Evolutionary conservation across 2,329 filamentous ascomycete genomes (phyloP).

Genomic region (Sordariomycetes sp.): DNA sequence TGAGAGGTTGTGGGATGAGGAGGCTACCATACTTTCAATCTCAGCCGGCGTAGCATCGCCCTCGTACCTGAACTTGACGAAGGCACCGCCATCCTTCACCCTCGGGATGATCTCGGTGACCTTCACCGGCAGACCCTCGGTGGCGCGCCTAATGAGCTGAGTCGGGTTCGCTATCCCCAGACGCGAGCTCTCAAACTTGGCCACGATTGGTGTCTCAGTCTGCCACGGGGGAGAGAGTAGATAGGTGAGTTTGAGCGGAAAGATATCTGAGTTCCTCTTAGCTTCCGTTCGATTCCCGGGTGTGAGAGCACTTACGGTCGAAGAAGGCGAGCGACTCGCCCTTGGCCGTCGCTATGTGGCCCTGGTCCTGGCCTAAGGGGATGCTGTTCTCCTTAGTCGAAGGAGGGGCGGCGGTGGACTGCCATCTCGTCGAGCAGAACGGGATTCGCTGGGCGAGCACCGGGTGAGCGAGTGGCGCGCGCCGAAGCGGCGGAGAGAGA

Average conservation of each 20-base stretch:
- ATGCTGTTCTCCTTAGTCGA: slow-evolving; percentile 10
- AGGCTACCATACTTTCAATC: slow-evolving; percentile 26
- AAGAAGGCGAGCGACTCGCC: slow-evolving; percentile 85
- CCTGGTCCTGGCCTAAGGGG: slow-evolving; percentile 54
- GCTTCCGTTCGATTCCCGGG: neutral
- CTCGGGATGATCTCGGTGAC: slow-evolving; percentile 76
- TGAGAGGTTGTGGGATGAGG: slow-evolving; percentile 2
- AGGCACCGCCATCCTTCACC: slow-evolving; percentile 85
- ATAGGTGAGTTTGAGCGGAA: slow-evolving; percentile 60
- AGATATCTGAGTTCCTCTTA: slow-evolving; percentile 50
- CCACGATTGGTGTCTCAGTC: slow-evolving; percentile 36
- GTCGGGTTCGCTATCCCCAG: slow-evolving; percentile 41
- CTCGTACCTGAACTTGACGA: slow-evolving; percentile 67
- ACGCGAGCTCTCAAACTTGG: slow-evolving; percentile 38
- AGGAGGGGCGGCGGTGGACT: slow-evolving; percentile 9
- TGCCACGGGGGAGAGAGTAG: slow-evolving; percentile 35
- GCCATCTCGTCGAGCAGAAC: slow-evolving; percentile 5
- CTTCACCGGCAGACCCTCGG: slow-evolving; percentile 49
- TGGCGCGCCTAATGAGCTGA: slow-evolving; percentile 43
- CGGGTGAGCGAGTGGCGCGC: neutral
- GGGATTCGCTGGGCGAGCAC: neutral
- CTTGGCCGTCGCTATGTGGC: slow-evolving; percentile 66
- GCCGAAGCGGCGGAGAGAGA: neutral
- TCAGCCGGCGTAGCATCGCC: slow-evolving; percentile 24
- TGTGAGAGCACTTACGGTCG: slow-evolving; percentile 54